Conservation (phyloP, 208 protist genomes). For the Polymyxa betae region DNA sequence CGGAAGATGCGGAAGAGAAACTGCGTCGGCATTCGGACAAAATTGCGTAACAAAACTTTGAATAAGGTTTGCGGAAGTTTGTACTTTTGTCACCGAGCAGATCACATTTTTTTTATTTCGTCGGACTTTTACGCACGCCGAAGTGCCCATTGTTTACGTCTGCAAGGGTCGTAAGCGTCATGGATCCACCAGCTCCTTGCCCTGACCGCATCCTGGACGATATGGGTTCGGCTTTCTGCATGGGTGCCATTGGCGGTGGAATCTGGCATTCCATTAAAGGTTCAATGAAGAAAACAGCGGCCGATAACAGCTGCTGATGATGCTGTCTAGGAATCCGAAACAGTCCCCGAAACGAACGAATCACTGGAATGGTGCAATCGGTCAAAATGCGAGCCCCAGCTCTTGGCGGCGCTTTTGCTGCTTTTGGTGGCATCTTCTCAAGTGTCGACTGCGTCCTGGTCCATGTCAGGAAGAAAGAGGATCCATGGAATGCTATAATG, state of each 20-base stretch:
- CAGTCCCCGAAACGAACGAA: slow-evolving; percentile 64
- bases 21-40: too few species aligned
- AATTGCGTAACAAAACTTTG: too few species aligned
- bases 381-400: slow-evolving; percentile 48
- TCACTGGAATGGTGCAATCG: slow-evolving; percentile 54
- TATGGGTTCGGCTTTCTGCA: slow-evolving; percentile 71
- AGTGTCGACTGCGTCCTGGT: slow-evolving; percentile 72
- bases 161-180: too few species aligned
- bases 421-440: slow-evolving; percentile 74
- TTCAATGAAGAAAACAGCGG: not conserved
- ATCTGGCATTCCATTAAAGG: slow-evolving; percentile 70
- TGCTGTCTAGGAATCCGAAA: slow-evolving; percentile 59
- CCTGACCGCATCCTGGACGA: slow-evolving; percentile 75
- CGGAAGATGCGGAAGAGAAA: too few species aligned
- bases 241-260: slow-evolving; percentile 68
- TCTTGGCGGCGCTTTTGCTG: slow-evolving; percentile 67
- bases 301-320: too few species aligned
- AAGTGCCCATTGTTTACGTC: too few species aligned
- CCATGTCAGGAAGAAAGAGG: slow-evolving; percentile 67
- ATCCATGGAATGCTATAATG: slow-evolving; percentile 72
- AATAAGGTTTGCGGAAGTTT: too few species aligned
- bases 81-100: too few species aligned
- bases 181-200: slow-evolving; percentile 63
- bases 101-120: too few species aligned
- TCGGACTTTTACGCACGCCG: too few species aligned